Evolutionary conservation across 192 early-diverging fungal genomes (phyloP).

Genomic region (Coemansia sp.): DNA sequence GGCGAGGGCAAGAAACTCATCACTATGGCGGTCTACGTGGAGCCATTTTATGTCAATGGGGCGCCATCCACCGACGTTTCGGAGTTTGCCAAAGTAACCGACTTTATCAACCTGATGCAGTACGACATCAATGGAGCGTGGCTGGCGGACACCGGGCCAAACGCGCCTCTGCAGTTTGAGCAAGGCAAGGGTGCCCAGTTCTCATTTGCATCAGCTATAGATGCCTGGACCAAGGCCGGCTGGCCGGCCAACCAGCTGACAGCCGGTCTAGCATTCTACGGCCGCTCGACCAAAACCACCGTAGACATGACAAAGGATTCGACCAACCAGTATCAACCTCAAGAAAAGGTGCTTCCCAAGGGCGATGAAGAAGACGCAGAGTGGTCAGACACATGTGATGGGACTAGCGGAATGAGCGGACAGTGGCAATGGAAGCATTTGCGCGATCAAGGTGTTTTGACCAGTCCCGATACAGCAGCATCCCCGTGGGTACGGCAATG

Average conservation of each 20-base stretch:
- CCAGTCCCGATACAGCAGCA: conserved; percentile 49
- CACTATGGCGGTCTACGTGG: conserved; percentile 61
- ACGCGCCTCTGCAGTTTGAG: conserved; percentile 56
- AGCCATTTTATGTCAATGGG: conserved; percentile 56
- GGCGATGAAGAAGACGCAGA: conserved; percentile 57
- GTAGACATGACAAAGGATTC: conserved; percentile 54
- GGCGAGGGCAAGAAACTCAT: conserved; percentile 55
- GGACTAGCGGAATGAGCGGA: conserved; percentile 54
- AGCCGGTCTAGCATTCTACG: conserved; percentile 63
- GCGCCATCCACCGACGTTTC: conserved; percentile 54
- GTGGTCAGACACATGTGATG: conserved; percentile 20
- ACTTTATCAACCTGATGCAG: conserved; percentile 69
- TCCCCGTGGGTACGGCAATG: conserved; percentile 61
- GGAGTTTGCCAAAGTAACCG: conserved; percentile 60
- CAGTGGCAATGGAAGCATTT: conserved; percentile 66
- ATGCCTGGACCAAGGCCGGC: conserved; percentile 55
- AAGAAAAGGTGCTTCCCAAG: conserved; percentile 30
- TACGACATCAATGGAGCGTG: conserved; percentile 63
- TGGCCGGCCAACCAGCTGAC: conserved; percentile 61
- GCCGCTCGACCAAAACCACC: conserved; percentile 44
- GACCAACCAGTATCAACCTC: conserved; percentile 45
- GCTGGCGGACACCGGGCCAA: conserved; percentile 57
- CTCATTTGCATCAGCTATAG: conserved; percentile 52
- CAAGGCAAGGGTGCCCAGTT: conserved; percentile 22
- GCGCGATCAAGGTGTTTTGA: conserved; percentile 56